Evolutionary conservation across 1,284 basidiomycete species (phyloP).

Genomic region (Cutaneotrichosporon sp.): DNA sequence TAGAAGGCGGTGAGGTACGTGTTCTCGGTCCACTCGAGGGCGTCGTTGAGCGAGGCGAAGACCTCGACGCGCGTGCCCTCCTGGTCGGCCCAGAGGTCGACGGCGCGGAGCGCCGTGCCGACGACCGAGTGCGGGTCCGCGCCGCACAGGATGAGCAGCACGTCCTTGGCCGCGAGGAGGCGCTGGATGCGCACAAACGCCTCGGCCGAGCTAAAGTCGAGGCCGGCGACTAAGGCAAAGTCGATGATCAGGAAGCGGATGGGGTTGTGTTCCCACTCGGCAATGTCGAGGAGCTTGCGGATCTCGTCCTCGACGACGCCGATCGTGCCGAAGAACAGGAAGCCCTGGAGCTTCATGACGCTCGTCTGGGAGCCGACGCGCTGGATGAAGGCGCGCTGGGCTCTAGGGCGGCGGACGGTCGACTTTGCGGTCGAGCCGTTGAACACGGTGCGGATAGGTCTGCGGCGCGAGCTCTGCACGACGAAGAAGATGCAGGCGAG

Average conservation of each 20-base stretch:
- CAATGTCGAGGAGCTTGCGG: constrained; percentile 68
- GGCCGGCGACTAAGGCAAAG: constrained; percentile 78
- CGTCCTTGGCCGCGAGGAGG: constrained; percentile 70
- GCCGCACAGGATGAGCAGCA: constrained; percentile 89
- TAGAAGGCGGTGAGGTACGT: constrained; percentile 64
- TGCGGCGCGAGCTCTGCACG: constrained; percentile 80
- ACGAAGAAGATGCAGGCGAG: constrained; percentile 96
- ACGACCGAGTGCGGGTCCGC: constrained; percentile 65
- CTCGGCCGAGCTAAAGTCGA: constrained; percentile 94
- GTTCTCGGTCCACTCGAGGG: constrained; percentile 94
- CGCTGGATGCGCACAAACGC: constrained; percentile 91
- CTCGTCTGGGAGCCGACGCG: constrained; percentile 90
- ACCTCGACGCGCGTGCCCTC: constrained; percentile 72
- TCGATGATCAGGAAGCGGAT: constrained; percentile 89
- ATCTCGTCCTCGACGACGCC: constrained; percentile 73
- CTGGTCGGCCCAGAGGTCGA: constrained; percentile 69
- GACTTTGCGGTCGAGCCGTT: constrained; percentile 80
- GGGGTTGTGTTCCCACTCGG: constrained; percentile 74
- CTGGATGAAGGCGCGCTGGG: constrained; percentile 85
- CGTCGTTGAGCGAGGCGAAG: constrained; percentile 82
- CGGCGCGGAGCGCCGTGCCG: constrained; percentile 69
- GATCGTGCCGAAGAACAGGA: constrained; percentile 94
- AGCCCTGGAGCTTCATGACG: constrained; percentile 83
- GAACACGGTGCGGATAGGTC: constrained; percentile 78
- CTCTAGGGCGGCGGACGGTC: constrained; percentile 84